These are phyloP conservation scores for Tulasnella sp. DNA, from an alignment of 768 basidiomycete genomes.

Conservation along the genomic window DNA sequence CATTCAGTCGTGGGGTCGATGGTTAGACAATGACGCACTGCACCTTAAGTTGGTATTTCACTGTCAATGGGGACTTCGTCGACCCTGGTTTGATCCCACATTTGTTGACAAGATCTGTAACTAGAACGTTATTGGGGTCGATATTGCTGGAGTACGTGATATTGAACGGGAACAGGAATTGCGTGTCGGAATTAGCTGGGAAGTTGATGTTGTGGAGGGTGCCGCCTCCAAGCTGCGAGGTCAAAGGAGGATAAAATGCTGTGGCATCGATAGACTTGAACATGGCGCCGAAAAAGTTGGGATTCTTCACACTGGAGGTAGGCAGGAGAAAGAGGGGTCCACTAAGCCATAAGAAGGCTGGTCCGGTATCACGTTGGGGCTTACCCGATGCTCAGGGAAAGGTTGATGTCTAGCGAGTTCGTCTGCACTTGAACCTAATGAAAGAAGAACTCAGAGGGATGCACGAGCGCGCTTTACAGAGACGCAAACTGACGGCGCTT, in stretches of 20 bases:
- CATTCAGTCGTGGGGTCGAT: background rate
- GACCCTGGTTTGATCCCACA: constrained; percentile 47
- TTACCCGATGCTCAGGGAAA: constrained; percentile 61
- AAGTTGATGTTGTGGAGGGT: constrained; percentile 37
- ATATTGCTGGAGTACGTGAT: constrained; percentile 49
- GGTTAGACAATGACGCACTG: background rate
- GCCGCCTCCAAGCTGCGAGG: constrained; percentile 61
- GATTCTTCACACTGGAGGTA: constrained; percentile 58
- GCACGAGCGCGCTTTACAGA: background rate
- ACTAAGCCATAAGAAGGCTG: constrained; percentile 12
- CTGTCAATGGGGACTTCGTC: constrained; percentile 41
- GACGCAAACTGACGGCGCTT: constrained; percentile 39
- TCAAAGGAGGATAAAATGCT: constrained; percentile 58
- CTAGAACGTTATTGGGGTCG: constrained; percentile 47
- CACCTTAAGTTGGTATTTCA: constrained; percentile 63
- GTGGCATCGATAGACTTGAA: constrained; percentile 58
- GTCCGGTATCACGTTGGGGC: constrained; percentile 25
- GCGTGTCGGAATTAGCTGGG: constrained; percentile 47
- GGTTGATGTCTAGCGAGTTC: constrained; percentile 46
- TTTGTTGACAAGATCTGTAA: constrained; percentile 54
- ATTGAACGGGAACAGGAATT: constrained; percentile 68
- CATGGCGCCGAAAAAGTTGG: constrained; percentile 67
- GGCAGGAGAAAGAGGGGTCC: background rate
- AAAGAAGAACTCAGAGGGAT: constrained; percentile 15
- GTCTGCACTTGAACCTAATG: constrained; percentile 34